Evolutionary conservation across 2,329 filamentous ascomycete genomes (phyloP), one percentile per base, ranked within the genome.

Genomic region (Emergomyces orientalis): DNA sequence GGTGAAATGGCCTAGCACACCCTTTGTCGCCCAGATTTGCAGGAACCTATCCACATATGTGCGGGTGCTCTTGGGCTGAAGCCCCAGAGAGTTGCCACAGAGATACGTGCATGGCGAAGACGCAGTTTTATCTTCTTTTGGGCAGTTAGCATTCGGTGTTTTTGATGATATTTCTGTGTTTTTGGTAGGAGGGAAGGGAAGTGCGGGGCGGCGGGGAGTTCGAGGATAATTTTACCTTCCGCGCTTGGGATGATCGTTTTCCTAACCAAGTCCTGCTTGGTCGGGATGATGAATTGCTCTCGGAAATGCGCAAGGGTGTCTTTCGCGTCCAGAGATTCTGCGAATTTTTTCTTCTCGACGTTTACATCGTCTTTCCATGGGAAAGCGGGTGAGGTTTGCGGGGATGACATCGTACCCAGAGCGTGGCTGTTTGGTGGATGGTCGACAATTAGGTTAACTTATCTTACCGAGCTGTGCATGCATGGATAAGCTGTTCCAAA

Each of bases 81-180:
- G 83, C 45, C 91, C 91, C 1, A 96, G 82, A 0, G 91, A 96
- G 78, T 96, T 96, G 63, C 92, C 92, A 67, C 91, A 93, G 66
- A 97, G 86, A 75, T 96, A 97, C 64, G 90, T 87, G 64, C 82
- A 83, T 57, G 78, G 76, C 34, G 80, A 76, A n/a, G 79, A 68
- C 17, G 70, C 69, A 25, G 67, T 69, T n/a, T 76, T 69, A 49
- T 75, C 73, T 22, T 64, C 51, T 37, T 43, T 57, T 61, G 13
- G 43, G 59, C 13, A 41, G 34, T 51, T 45, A 63, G 32, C 41
- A 61, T 60, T 30, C 43, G 13, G 11, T 62, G 51, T 22, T 52
- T 19, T 55, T 55, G 1, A 11, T 51, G 7, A 14, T 51, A 13
- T 27, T 51, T 14, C 25, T 49, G 25, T 49, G 2, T 45, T 45